Percentiles rank a stretch among this genome's conserved stretches.
phyloP scores from a whole-genome alignment of 495 filamentous ascomycete genomes.

The Tetracladium marchalianum region DNA sequence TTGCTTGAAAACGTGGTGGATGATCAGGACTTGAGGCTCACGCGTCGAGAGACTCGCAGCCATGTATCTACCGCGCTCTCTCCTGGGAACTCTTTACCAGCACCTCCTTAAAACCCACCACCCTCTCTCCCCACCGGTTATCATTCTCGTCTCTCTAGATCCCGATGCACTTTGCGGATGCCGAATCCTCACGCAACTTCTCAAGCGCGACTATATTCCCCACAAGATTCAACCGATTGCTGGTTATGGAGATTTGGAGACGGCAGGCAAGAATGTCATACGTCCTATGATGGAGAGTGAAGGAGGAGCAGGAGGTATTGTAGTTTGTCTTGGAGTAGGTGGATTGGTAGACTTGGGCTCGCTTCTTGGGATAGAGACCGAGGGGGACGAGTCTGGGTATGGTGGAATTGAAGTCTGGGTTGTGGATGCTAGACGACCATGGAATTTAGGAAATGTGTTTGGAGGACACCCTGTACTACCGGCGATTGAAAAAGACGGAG shows the following conservation, averaged over 20 bases:
- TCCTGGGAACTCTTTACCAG: slow-evolving; percentile 82
- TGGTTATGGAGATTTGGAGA: slow-evolving; percentile 82
- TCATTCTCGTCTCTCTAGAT: slow-evolving; percentile 90
- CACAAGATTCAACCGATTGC: slow-evolving; percentile 94
- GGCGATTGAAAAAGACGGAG: slow-evolving; percentile 26
- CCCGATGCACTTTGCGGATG: slow-evolving; percentile 93
- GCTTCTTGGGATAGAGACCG: slow-evolving; percentile 54
- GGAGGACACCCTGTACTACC: slow-evolving; percentile 48
- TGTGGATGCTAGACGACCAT: slow-evolving; percentile 81
- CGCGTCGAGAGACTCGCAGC: slow-evolving; percentile 8
- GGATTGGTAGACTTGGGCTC: slow-evolving; percentile 78
- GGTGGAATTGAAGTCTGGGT: slow-evolving; percentile 87
- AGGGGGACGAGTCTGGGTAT: slow-evolving; percentile 38
- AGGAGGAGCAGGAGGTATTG: slow-evolving; percentile 75
- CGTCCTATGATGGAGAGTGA: slow-evolving; percentile 69
- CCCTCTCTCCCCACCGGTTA: slow-evolving; percentile 74
- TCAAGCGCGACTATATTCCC: slow-evolving; percentile 95
- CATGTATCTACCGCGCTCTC: slow-evolving; percentile 91
- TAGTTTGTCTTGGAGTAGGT: slow-evolving; percentile 87
- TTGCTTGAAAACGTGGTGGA: no score
- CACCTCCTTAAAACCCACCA: slow-evolving; percentile 75
- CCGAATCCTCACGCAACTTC: slow-evolving; percentile 79
- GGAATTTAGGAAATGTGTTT: slow-evolving; percentile 93
- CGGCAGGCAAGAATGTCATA: slow-evolving; percentile 65
- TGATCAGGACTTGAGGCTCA: background rate